phyloP scores from a whole-genome alignment of 2,329 filamentous ascomycete genomes.

The Sordariomycetes sp. region DNA sequence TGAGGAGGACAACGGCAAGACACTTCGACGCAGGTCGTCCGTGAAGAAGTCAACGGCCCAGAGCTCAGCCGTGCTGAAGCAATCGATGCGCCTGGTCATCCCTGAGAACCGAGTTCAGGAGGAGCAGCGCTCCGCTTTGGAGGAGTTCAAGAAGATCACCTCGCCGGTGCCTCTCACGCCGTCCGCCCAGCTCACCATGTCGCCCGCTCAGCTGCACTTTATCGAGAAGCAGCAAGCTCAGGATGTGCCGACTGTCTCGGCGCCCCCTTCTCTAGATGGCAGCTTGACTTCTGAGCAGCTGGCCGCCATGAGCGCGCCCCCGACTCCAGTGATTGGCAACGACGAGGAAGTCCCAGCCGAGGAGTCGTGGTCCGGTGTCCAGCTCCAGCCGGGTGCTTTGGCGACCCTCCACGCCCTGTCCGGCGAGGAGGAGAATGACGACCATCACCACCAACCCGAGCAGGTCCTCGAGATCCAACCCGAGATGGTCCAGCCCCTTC shows the following conservation, averaged over 20 bases:
- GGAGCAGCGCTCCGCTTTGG: conserved; percentile 33
- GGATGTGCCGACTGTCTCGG: conserved; percentile 64
- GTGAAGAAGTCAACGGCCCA: conserved; percentile 9
- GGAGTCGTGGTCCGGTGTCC: conserved; percentile 62
- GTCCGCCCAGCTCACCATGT: conserved; percentile 62
- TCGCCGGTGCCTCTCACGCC: conserved; percentile 57
- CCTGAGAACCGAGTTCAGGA: conserved; percentile 25
- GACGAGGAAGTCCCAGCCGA: conserved; percentile 43
- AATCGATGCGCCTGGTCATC: conserved; percentile 40
- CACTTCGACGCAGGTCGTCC: conserved; percentile 23
- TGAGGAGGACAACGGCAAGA: conserved; percentile 42
- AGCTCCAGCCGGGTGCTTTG: conserved; percentile 71
- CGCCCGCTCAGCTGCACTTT: conserved; percentile 63
- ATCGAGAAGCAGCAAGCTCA: conserved; percentile 55
- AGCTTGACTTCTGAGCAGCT: conserved; percentile 84
- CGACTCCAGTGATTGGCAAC: conserved; percentile 65
- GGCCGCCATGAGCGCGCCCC: conserved; percentile 72
- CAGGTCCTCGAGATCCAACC: conserved; percentile 37
- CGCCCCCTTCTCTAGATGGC: conserved; percentile 82
- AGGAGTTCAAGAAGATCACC: conserved; percentile 34
- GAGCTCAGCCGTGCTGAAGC: conserved; percentile 14
- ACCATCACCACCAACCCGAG: conserved; percentile 47
- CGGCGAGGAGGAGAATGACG: conserved; percentile 52
- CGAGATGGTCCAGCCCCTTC: conserved; percentile 29
- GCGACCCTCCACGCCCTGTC: conserved; percentile 71